Base-by-base conservation (phyloP, 2,329 filamentous ascomycete genomes). In the Cladobotryum protrusum region DNA sequence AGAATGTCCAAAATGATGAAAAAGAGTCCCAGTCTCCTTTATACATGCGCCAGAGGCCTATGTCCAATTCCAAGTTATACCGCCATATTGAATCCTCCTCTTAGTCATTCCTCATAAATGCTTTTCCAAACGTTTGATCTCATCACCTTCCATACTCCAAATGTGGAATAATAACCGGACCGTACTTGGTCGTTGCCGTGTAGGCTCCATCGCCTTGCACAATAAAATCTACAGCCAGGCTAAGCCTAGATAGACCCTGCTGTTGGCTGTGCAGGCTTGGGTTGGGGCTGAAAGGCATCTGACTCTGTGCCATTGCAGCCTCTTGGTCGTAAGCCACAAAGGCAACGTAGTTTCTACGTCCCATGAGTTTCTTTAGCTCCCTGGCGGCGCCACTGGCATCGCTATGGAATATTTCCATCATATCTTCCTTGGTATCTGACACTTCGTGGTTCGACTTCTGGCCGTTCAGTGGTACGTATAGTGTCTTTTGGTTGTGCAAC, bases 361-460 rank as follows among this genome's bases (percentile, higher is more conserved):
- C 89, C 90, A 99, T 99, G 46, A 99, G 79, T 63, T 92, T 87
- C 72, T 91, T 91, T 63, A 91, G 77, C 67, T 96, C 92, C 43
- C 91, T 79, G 1, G 83, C 76, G 34, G 82, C 75, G n/a, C 93
- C 92, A 48, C 85, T 89, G 14, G 93, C 89, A 60, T 99, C 93
- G 7, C 86, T 88, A 61, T 93, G 89, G 78, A 99, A 99, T 58
- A 99, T 95, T 73, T 99, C 93, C 87, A 99, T 95, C 93, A 99
- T 99, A 70, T 99, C 93, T 68, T 99, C 93, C 70, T 99, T 97
- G 43, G 93, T 99, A 66, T 99, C 93, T 2, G 85, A 87, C 1
- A 87, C 79, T 56, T 85, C 79, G 54, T 89, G 82, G 2, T 78
- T 86, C 1, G 86, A 84, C 56, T 81, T 80, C 50, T 89, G 83